Evolutionary conservation across 1,139 yeast species (phyloP).

Genomic region (Kodamaea anthophila): DNA sequence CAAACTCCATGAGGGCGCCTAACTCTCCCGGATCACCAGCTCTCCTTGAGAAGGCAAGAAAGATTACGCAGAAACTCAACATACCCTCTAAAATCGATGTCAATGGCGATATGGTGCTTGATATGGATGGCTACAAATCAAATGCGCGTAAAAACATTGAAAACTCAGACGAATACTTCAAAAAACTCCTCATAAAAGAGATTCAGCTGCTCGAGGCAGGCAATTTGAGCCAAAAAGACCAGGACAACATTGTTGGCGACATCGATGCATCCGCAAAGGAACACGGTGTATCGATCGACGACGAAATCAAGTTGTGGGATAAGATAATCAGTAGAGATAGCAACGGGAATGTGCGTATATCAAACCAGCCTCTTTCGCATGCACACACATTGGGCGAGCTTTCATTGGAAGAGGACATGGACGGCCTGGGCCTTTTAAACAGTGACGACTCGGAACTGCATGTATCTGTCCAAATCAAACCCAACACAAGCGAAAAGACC

Average conservation of each 20-base stretch:
- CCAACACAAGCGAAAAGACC: constrained; percentile 18
- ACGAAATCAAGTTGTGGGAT: constrained; percentile 29
- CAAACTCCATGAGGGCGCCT: constrained; percentile 2
- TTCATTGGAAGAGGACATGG: constrained; percentile 3
- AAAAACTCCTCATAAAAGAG: constrained; percentile 62
- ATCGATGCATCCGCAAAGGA: constrained; percentile 1
- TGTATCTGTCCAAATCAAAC: neutral
- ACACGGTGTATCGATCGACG: constrained; percentile 11
- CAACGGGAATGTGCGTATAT: constrained; percentile 67
- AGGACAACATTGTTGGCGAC: constrained; percentile 4
- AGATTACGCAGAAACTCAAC: constrained; percentile 65
- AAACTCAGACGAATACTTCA: constrained; percentile 64
- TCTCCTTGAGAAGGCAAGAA: constrained; percentile 61
- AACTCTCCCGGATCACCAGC: constrained; percentile 16
- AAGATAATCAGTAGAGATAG: constrained; percentile 46
- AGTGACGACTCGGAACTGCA: constrained; percentile 7
- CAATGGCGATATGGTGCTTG: constrained; percentile 86
- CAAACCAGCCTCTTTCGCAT: constrained; percentile 5
- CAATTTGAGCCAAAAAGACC: constrained; percentile 11
- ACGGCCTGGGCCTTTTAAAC: constrained; percentile 1
- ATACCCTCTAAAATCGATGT: constrained; percentile 86
- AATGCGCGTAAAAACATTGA: constrained; percentile 59
- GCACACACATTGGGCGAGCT: constrained; percentile 3
- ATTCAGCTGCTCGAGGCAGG: constrained; percentile 20
- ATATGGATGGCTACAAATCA: constrained; percentile 95